Evolutionary conservation across 2,329 filamentous ascomycete species (phyloP).

Genomic region (Penicillium psychrosexuale): DNA sequence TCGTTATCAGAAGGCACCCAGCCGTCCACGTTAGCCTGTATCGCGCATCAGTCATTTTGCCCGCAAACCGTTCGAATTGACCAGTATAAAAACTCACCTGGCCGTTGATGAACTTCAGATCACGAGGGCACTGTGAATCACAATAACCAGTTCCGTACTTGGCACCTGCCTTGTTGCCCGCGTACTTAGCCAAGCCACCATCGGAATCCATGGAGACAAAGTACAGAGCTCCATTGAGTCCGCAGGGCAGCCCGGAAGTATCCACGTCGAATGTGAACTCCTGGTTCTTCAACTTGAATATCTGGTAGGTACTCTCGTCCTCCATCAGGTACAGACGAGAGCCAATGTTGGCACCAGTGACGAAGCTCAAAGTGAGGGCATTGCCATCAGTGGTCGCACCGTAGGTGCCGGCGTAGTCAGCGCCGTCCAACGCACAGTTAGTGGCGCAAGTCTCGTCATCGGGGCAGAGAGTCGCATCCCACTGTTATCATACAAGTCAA

Average conservation of each 20-base stretch:
- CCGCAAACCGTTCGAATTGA: not conserved
- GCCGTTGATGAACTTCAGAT: conserved; percentile 47
- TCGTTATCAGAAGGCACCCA: conserved; percentile 54
- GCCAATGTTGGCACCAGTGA: conserved; percentile 45
- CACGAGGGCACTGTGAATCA: conserved; percentile 56
- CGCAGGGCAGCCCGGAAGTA: conserved; percentile 64
- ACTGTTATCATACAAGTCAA: conserved; percentile 19
- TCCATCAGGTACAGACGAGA: conserved; percentile 65
- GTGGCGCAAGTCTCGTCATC: conserved; percentile 50
- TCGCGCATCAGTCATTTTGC: not conserved
- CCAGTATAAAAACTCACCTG: conserved; percentile 23
- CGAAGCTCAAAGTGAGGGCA: conserved; percentile 49
- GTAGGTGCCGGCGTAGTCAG: conserved; percentile 53
- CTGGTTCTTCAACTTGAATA: conserved; percentile 62
- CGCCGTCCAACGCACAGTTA: conserved; percentile 58
- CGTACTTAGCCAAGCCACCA: conserved; percentile 54
- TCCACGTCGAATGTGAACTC: conserved; percentile 73
- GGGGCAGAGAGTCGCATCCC: conserved; percentile 50
- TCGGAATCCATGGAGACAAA: conserved; percentile 60
- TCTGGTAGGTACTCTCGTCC: conserved; percentile 60
- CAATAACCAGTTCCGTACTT: conserved; percentile 64
- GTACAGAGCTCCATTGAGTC: conserved; percentile 70
- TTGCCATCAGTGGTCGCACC: conserved; percentile 52
- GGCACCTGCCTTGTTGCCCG: conserved; percentile 57
- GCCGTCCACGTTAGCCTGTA: conserved; percentile 53